Evolutionary conservation across 345 rosid genomes (phyloP).

Genomic region (Arabis alpina): DNA sequence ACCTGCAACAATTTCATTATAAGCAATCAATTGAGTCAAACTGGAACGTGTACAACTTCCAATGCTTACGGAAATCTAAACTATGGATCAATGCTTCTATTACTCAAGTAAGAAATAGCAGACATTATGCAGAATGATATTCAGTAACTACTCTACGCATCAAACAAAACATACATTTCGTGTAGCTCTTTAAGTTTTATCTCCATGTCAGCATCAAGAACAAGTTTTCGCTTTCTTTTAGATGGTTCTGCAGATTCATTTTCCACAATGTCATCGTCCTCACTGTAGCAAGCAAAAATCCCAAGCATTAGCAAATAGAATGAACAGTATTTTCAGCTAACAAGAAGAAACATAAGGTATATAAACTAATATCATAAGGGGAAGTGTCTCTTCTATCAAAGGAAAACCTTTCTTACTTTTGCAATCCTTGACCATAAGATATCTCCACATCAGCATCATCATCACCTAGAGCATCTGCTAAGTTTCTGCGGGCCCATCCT

Average conservation of each 20-base stretch:
- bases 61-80: constrained; percentile 18
- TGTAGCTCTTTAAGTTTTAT: constrained; percentile 65
- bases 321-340: constrained; percentile 19
- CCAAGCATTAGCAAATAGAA: constrained; percentile 11
- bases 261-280: constrained; percentile 45
- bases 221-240: constrained; percentile 66
- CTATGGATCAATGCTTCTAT: constrained; percentile 7
- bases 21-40: constrained; percentile 34
- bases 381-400: constrained; percentile 17
- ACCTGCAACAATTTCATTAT: constrained; percentile 51
- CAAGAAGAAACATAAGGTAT: constrained; percentile 1
- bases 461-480: constrained; percentile 97
- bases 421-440: constrained; percentile 57
- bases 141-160: constrained; percentile 11
- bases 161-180: constrained; percentile 58
- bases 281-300: constrained; percentile 51
- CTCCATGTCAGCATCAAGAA: constrained; percentile 65
- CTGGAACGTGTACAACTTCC: background rate
- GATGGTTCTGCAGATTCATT: constrained; percentile 48
- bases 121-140: background rate
- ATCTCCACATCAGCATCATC: constrained; percentile 96
- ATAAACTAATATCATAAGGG: background rate
- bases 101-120: constrained; percentile 16
- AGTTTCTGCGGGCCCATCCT: constrained; percentile 69
- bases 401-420: constrained; percentile 50